Base-by-base conservation (phyloP, 139 green algal species). In the Desmodesmus armatus region DNA sequence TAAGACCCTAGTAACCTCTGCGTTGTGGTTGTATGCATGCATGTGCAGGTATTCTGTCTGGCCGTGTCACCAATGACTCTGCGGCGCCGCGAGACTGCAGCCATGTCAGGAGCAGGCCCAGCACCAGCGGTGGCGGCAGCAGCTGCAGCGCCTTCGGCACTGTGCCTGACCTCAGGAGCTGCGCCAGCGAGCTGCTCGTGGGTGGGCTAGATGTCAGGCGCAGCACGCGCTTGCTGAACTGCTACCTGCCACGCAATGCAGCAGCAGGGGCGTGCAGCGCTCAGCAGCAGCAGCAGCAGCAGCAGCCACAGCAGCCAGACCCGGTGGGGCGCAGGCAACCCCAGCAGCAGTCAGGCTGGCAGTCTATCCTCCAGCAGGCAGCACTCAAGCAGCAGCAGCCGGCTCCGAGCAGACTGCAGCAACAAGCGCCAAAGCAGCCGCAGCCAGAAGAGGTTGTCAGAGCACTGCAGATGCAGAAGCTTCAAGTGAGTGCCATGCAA, bases 171-270 rank as follows among this genome's bases (percentile, higher is more conserved):
- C 3, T n/a, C 35, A 19, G 51, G 40, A 53, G 41, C 78, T 47
- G 62, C 53, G 3, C 51, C 62, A 27, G 23, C 21, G 5, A 39
- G 62, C 78, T 49, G 33, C 25, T 15, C 17, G 35, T n/a, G n/a
- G n/a, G n/a, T n/a, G n/a, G n/a, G n/a, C n/a, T n/a, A n/a, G n/a
- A n/a, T n/a, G 40, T 84, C 31, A 55, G 78, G 43, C 63, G 78
- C 62, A 84, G 78, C 78, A 84, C 65, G 63, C 78, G 78, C n/a
- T 40, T 84, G 44, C 78, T 84, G 31, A 63, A 84, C 33, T 84
- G 78, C 39, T 84, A 84, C 62, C 49, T 84, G 31, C 43, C 15
- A 13, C 27, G 9, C 33, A 21, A 40, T 27, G 35, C 29, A 11
- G 66, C 21, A 35, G 66, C 66, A 74, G 60, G 37, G 33, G 29